Evolutionary conservation across 768 basidiomycete species (phyloP).

Genomic region (Pleurotus platypus): DNA sequence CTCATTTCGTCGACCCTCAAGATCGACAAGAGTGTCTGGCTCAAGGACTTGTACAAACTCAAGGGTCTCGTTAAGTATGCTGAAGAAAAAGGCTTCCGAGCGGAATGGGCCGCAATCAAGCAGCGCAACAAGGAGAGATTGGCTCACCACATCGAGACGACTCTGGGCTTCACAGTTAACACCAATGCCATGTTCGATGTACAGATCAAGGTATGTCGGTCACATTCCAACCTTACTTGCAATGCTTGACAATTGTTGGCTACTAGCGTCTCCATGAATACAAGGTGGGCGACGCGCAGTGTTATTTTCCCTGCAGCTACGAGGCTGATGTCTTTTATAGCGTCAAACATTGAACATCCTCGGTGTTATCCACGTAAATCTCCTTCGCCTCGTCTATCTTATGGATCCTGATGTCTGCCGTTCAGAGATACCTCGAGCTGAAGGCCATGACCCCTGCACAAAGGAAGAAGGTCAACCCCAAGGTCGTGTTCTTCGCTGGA

Average conservation of each 20-base stretch:
- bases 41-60: conserved; percentile 79
- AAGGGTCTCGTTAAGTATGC: conserved; percentile 70
- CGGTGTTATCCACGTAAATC: conserved; percentile 76
- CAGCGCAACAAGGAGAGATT: conserved; percentile 88
- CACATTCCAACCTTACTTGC: not conserved
- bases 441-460: conserved; percentile 78
- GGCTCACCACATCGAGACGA: conserved; percentile 69
- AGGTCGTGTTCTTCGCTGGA: conserved; percentile 95
- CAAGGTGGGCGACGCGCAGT: conserved; percentile 43
- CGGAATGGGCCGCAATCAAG: conserved; percentile 83
- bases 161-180: conserved; percentile 68
- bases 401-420: not conserved
- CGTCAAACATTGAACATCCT: conserved; percentile 95
- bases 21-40: conserved; percentile 72
- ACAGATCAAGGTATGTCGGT: conserved; percentile 67
- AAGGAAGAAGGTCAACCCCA: conserved; percentile 78
- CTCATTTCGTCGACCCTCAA: conserved; percentile 84
- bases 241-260: conserved; percentile 7
- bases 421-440: conserved; percentile 73
- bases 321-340: conserved; percentile 25
- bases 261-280: conserved; percentile 86
- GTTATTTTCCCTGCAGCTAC: not conserved
- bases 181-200: conserved; percentile 85
- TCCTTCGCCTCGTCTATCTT: not conserved
- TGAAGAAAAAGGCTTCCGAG: conserved; percentile 72